Evolutionary conservation across 164 flowering plant genomes (phyloP), one percentile per base, ranked within the genome.

Genomic region (Euptelea pleiosperma): DNA sequence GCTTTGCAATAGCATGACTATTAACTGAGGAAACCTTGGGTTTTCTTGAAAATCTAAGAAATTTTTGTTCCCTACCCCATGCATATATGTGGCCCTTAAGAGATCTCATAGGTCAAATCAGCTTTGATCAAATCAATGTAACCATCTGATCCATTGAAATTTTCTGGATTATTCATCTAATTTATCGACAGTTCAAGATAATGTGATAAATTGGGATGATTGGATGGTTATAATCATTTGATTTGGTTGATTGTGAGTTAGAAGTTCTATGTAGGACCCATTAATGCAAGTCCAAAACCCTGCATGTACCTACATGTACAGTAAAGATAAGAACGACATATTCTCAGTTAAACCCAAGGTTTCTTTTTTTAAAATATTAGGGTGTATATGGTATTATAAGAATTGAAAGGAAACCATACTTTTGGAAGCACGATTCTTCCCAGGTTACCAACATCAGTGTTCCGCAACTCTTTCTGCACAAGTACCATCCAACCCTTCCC

Each of bases 341-440:
- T 55, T 24, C 15, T 15, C 22, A 12, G 15, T 15, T 3, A 28
- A 55, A 55, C 0, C 46, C 30, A 1, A 56, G 60, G 49, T 56
- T 29, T 45, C 52, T 28, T 43, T 28, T 10, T 16, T n/a, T 14
- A 16, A 31, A 21, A 30, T n/a, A 39, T 9, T 36, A 11, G n/a
- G n/a, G n/a, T n/a, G n/a, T n/a, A n/a, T n/a, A n/a, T n/a, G n/a
- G n/a, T n/a, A n/a, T n/a, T n/a, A 40, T 10, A 18, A n/a, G 9
- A 24, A 31, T 33, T 10, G 26, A 42, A 8, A 15, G 12, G 31
- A 15, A n/a, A 28, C 25, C 72, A 30, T 72, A 72, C 76, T 57
- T 72, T 72, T 45, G 76, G 73, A 37, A 72, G 63, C 21, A 68
- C 60, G 14, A 72, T 72, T 50, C 76, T 64, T 37, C 76, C 72